Evolutionary conservation across 176 grass and related monocot genomes (phyloP), one percentile per base, ranked within the genome.

Genomic region (Oryza brachyantha): DNA sequence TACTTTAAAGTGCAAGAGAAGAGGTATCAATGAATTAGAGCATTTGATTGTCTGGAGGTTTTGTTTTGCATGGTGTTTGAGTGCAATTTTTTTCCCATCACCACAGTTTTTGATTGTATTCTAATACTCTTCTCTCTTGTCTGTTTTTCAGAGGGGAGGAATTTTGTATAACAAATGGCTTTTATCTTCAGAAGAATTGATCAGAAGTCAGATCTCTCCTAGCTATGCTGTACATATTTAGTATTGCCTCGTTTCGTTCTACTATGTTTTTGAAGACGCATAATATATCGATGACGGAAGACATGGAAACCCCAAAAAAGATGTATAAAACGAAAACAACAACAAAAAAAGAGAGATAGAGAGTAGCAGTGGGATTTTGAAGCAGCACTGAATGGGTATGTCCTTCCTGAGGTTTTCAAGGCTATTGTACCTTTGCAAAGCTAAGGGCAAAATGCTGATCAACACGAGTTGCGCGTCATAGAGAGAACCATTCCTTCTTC

Each of bases 81-180:
- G 43, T 46, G 43, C 10, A 5, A n/a, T n/a, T n/a, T n/a, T 43
- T 0, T 46, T 16, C 5, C 10, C 43, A 46, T 46, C 13, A 46
- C 16, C 43, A 16, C 4, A 16, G 13, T 61, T 48, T 86, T 29
- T 72, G n/a, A 29, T 14, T n/a, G 36, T 42, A 8, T 48, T 76
- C 57, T 83, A 65, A 80, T 66, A n/a, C 2, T 65, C 16, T 81
- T 72, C 67, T 74, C 21, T 48, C 35, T 62, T 68, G 76, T 46
- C 31, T 36, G 9, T 76, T 87, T 32, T 78, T 59, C 88, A 94
- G 91, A 84, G 60, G 81, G 83, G 43, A 82, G 79, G 24, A 88
- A 81, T 82, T 88, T 90, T 82, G 88, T 91, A 76, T 79, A 91
- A 25, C 83, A 84, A 84, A 39, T 88, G 91, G 88, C 85, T 91